A percentile compares a stretch with the other conserved stretches of the same genome.
Evolutionary conservation across 177 flowering plant species (phyloP).

Genomic region (Telopea speciosissima): DNA sequence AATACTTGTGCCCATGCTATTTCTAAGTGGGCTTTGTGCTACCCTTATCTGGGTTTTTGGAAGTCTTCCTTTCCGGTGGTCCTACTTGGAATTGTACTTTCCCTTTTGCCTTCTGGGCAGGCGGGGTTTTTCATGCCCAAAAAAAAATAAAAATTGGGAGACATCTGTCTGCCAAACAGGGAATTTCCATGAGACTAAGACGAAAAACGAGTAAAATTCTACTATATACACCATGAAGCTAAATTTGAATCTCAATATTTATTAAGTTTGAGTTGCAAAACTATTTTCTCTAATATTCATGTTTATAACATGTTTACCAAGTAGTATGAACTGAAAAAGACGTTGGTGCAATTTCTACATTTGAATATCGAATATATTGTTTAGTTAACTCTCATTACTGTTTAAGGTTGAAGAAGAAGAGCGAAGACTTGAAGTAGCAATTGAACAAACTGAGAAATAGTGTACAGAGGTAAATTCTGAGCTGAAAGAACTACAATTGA

Average conservation of each 20-base stretch:
- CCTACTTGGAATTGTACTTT: no score
- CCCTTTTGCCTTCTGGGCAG: no score
- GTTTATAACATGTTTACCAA: constrained; percentile 1
- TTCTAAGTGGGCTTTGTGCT: no score
- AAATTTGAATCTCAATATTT: background rate
- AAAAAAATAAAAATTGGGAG: no score
- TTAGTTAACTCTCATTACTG: constrained; percentile 13
- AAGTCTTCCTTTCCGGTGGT: no score
- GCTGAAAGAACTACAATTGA: constrained; percentile 62
- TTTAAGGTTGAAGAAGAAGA: constrained; percentile 87
- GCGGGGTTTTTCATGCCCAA: no score
- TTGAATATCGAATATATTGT: background rate
- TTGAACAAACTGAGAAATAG: constrained; percentile 79
- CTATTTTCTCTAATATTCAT: background rate
- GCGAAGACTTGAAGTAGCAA: constrained; percentile 80
- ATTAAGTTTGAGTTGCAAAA: no score
- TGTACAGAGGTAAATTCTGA: constrained; percentile 62
- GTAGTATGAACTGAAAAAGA: background rate
- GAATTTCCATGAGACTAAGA: no score
- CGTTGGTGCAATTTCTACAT: background rate
- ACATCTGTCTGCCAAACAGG: no score
- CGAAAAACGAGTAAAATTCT: background rate
- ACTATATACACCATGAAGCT: background rate
- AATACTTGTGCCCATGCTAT: no score
- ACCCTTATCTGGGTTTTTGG: no score